phyloP scores from a whole-genome alignment of 495 filamentous ascomycete genomes.

The Cercophora samala region DNA sequence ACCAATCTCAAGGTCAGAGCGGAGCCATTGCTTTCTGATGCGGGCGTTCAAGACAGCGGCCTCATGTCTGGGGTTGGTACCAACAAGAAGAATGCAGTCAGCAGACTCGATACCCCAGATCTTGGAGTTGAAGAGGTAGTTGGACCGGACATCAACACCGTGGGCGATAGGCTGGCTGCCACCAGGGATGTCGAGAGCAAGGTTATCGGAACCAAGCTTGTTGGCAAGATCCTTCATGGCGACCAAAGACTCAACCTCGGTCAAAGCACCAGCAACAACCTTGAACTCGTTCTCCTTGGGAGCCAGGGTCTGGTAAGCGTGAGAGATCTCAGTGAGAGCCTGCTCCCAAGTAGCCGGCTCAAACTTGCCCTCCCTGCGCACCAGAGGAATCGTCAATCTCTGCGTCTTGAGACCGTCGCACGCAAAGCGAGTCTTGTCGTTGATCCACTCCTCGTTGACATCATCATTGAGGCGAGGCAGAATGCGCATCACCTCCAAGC shows the following conservation, averaged over 20 bases:
- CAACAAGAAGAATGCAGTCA: constrained; percentile 85
- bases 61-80: constrained; percentile 92
- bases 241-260: constrained; percentile 87
- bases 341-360: constrained; percentile 91
- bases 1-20: constrained; percentile 89
- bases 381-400: constrained; percentile 83
- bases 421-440: constrained; percentile 95
- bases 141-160: constrained; percentile 88
- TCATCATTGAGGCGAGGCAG: constrained; percentile 92
- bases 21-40: constrained; percentile 95
- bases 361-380: constrained; percentile 84
- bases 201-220: constrained; percentile 91
- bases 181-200: constrained; percentile 84
- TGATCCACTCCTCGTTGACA: constrained; percentile 99
- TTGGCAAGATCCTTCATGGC: constrained; percentile 96
- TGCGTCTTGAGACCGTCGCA: constrained; percentile 97
- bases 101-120: constrained; percentile 91
- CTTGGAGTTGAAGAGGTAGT: constrained; percentile 94
- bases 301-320: constrained; percentile 68
- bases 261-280: constrained; percentile 83
- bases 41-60: constrained; percentile 92
- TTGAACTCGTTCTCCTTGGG: constrained; percentile 93
- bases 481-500: constrained; percentile 95
- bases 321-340: constrained; percentile 77
- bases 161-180: constrained; percentile 84